These are phyloP conservation scores for Fusarium solani-melongenae DNA, from an alignment of 2,329 filamentous ascomycete species.

Conservation along the genomic window DNA sequence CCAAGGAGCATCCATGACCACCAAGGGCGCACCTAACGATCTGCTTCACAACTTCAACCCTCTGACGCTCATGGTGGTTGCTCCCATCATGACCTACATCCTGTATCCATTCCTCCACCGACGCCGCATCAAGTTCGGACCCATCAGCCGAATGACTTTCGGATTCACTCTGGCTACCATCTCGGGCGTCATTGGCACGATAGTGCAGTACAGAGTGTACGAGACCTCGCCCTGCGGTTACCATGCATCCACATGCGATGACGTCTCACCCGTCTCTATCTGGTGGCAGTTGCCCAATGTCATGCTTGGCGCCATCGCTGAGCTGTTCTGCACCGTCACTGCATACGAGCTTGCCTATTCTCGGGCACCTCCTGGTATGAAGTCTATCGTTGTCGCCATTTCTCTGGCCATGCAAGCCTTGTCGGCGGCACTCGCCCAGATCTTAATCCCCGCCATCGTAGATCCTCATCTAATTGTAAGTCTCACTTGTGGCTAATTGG, in stretches of 20 bases:
- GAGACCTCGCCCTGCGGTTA: slow-evolving; percentile 60
- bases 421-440: slow-evolving; percentile 57
- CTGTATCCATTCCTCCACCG: slow-evolving; percentile 69
- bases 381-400: slow-evolving; percentile 61
- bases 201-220: slow-evolving; percentile 69
- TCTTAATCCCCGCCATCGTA: slow-evolving; percentile 52
- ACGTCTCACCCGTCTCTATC: slow-evolving; percentile 31
- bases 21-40: slow-evolving; percentile 69
- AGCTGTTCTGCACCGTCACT: slow-evolving; percentile 44
- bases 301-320: slow-evolving; percentile 44
- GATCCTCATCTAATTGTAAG: slow-evolving; percentile 58
- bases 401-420: slow-evolving; percentile 60
- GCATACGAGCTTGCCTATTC: slow-evolving; percentile 57
- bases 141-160: slow-evolving; percentile 66
- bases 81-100: slow-evolving; percentile 41
- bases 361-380: slow-evolving; percentile 62
- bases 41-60: slow-evolving; percentile 70
- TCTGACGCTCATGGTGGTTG: slow-evolving; percentile 65
- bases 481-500: too few relatives aligned
- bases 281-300: slow-evolving; percentile 39
- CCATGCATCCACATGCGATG: slow-evolving; percentile 39
- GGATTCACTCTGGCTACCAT: slow-evolving; percentile 61
- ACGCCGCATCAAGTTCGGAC: slow-evolving; percentile 64
- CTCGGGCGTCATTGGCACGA: slow-evolving; percentile 65
- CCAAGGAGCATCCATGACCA: slow-evolving; percentile 53